phyloP scores from a whole-genome alignment of 2,329 filamentous ascomycete genomes.

The Colletotrichum trifolii region DNA sequence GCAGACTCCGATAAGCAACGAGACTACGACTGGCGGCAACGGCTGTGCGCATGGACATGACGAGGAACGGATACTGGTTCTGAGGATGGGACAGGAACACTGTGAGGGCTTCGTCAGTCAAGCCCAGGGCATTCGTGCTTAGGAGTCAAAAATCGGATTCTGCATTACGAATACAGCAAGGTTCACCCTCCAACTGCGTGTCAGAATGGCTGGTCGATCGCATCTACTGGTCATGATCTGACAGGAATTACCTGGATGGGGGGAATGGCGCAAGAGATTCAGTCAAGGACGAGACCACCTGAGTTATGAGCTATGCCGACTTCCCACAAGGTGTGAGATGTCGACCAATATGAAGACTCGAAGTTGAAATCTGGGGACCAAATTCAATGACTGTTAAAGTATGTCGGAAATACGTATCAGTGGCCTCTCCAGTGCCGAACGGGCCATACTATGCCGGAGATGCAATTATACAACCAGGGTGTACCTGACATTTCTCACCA shows the following conservation, averaged over 20 bases:
- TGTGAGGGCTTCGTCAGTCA: constrained; percentile 34
- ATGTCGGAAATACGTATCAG: too few relatives aligned
- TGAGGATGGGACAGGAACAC: constrained; percentile 38
- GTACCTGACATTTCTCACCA: too few relatives aligned
- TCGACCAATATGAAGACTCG: too few relatives aligned
- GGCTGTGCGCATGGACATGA: constrained; percentile 33
- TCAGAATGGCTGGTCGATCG: constrained; percentile 24
- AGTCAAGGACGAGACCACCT: too few relatives aligned
- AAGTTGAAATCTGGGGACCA: too few relatives aligned
- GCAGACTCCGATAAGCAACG: constrained; percentile 86
- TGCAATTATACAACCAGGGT: too few relatives aligned
- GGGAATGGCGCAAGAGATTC: too few relatives aligned
- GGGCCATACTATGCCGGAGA: too few relatives aligned
- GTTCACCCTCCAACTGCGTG: constrained; percentile 37
- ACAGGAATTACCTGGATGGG: not conserved
- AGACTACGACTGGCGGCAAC: constrained; percentile 29
- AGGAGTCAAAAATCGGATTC: constrained; percentile 40
- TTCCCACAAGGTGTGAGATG: too few relatives aligned
- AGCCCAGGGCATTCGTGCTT: constrained; percentile 38
- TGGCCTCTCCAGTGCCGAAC: too few relatives aligned
- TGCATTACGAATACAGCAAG: constrained; percentile 40
- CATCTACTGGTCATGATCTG: constrained; percentile 31
- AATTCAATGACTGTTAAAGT: too few relatives aligned
- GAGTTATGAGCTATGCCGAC: too few relatives aligned
- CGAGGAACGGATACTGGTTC: constrained; percentile 37